Conservation (phyloP, 257 asterid genomes). For the Henckelia pumila region DNA sequence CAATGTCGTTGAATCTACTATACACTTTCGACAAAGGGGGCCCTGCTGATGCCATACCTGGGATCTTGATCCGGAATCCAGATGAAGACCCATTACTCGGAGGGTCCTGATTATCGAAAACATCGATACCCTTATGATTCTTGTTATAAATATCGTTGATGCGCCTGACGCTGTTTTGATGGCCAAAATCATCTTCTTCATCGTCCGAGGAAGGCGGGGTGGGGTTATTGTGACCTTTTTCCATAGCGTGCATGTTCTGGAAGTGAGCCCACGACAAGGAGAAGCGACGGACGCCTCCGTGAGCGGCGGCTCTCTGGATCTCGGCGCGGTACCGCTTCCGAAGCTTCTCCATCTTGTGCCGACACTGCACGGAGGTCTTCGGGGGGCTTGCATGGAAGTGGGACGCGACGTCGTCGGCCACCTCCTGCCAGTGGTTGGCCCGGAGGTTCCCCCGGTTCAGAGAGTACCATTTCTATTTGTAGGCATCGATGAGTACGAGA, state of each 20-base stretch:
- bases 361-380: constrained; percentile 93
- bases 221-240: constrained; percentile 59
- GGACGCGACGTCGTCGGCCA: constrained; percentile 74
- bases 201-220: constrained; percentile 48
- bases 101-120: constrained; percentile 30
- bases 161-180: constrained; percentile 40
- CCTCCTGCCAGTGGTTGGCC: constrained; percentile 95
- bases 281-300: constrained; percentile 60
- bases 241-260: constrained; percentile 83
- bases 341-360: constrained; percentile 99
- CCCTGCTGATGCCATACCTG: constrained; percentile 44
- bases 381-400: constrained; percentile 50
- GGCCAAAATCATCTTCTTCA: constrained; percentile 40
- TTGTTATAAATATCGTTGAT: constrained; percentile 50
- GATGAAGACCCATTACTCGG: constrained; percentile 47
- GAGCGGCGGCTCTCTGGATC: constrained; percentile 83
- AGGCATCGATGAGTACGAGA: constrained; percentile 69
- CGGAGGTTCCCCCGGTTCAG: constrained; percentile 93
- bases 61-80: constrained; percentile 79
- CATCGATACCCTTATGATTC: constrained; percentile 24
- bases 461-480: constrained; percentile 85
- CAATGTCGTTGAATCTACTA: constrained; percentile 42
- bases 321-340: constrained; percentile 87
- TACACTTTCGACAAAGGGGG: constrained; percentile 31
- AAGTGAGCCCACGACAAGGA: constrained; percentile 92